phyloP scores from a whole-genome alignment of 148 eudicot species.

The Arctostaphylos glauca region DNA sequence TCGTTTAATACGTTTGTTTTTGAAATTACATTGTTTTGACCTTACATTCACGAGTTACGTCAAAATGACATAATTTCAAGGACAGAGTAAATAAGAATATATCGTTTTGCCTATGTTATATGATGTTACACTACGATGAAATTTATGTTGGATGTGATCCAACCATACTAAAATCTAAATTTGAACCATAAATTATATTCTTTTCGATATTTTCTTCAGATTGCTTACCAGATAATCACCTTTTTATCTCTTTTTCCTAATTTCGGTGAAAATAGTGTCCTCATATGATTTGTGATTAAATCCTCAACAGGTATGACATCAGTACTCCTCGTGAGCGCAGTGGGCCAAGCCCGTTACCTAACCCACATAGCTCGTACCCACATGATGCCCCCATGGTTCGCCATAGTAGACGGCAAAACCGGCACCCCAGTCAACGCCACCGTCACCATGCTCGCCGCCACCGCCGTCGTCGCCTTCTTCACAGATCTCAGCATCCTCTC shows the following conservation, averaged over 20 bases:
- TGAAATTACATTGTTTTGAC: too few relatives aligned
- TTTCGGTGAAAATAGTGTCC: background rate
- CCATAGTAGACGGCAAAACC: conserved; percentile 32
- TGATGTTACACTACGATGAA: too few relatives aligned
- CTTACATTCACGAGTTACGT: too few relatives aligned
- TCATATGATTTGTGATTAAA: background rate
- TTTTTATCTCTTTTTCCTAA: background rate
- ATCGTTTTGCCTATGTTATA: too few relatives aligned
- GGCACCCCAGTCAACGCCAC: conserved; percentile 59
- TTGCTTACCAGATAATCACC: background rate
- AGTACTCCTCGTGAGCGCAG: conserved; percentile 33
- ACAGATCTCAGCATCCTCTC: conserved; percentile 39
- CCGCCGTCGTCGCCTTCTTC: conserved; percentile 42
- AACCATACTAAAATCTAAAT: background rate
- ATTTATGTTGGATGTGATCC: background rate
- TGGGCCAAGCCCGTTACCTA: conserved; percentile 52
- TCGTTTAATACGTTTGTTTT: too few relatives aligned
- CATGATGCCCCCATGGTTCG: conserved; percentile 51
- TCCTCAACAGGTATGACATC: conserved; percentile 36
- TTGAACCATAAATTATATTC: background rate
- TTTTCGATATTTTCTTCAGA: background rate
- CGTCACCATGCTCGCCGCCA: conserved; percentile 34
- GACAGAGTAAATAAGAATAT: too few relatives aligned
- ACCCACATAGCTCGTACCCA: conserved; percentile 62
- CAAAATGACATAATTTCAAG: too few relatives aligned